These are phyloP conservation scores for Colletotrichum kahawae DNA, from an alignment of 2,329 filamentous ascomycete species.

Conservation along the genomic window DNA sequence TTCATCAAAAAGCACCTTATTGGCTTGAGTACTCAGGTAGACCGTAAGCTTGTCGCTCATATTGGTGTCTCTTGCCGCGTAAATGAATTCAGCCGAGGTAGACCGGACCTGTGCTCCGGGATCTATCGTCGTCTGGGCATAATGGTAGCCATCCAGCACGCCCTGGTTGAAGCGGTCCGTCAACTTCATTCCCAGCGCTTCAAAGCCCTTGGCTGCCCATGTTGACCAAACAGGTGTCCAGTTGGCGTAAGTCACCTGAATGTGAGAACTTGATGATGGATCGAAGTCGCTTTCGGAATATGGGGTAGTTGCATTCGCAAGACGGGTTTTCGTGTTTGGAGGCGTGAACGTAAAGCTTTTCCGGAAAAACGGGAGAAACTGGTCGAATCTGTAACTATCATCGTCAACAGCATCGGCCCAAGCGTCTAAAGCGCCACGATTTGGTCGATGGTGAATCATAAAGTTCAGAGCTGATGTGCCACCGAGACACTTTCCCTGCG, in stretches of 20 bases:
- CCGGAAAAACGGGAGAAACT: slow-evolving; percentile 35
- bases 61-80: slow-evolving; percentile 29
- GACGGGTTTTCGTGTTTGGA: slow-evolving; percentile 24
- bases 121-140: slow-evolving; percentile 30
- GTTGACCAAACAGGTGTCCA: slow-evolving; percentile 24
- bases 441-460: slow-evolving; percentile 30
- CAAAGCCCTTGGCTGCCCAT: slow-evolving; percentile 34
- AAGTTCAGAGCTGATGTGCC: slow-evolving; percentile 32
- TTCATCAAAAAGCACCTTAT: slow-evolving; percentile 47
- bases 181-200: slow-evolving; percentile 42
- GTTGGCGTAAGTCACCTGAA: slow-evolving; percentile 29
- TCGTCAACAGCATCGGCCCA: slow-evolving; percentile 37
- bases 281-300: slow-evolving; percentile 20
- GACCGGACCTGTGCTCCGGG: slow-evolving; percentile 29
- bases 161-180: slow-evolving; percentile 43
- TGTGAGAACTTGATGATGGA: slow-evolving; percentile 24
- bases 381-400: slow-evolving; percentile 30
- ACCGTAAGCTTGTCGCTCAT: slow-evolving; percentile 38
- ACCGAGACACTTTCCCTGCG: slow-evolving; percentile 39
- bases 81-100: slow-evolving; percentile 41
- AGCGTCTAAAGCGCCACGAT: slow-evolving; percentile 25
- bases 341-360: slow-evolving; percentile 35
- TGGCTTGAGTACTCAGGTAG: slow-evolving; percentile 45
- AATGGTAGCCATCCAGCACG: slow-evolving; percentile 39
- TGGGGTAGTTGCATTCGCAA: slow-evolving; percentile 25